Base-by-base conservation (phyloP, 1,284 basidiomycete species). In the Tilletiaria anomala region DNA sequence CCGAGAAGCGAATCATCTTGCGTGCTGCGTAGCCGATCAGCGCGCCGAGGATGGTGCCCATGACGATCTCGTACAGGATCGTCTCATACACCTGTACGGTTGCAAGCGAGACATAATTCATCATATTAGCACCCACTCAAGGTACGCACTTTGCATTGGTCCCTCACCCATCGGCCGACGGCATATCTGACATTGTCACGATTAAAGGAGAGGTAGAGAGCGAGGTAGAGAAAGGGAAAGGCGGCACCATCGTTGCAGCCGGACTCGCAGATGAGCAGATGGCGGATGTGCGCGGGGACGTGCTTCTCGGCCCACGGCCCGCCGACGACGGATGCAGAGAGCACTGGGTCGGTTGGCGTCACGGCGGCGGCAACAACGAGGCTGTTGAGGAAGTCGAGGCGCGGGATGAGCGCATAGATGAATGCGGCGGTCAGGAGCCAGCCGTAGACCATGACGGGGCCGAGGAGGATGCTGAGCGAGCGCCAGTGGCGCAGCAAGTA, bases 281-380 rank as follows among this genome's bases (percentile, higher is more conserved):
- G 86, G 29, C 89, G 79, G 36, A 97, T 75, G 67, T 99, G 93
- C 0, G 86, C 80, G 0, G 91, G 91, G 14, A 99, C 91, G 59
- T 99, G 91, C 65, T 94, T 93, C 68, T 97, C 84, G 2, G 91
- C 91, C 71, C 91, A 99, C 69, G 87, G 91, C 40, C 93, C 91
- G 61, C 93, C 91, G 11, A 97, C 82, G 42, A 97, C 69, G 19
- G 71, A 70, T 40, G 73, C 72, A 0, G 72, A 70, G 48, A 73
- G 61, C 47, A 71, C 73, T 16, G 91, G 91, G 69, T 97, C 93
- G 8, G 93, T 96, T 0, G 91, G 93, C 0, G 91, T 94, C 19
- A 94, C 77, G 67, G 86, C 91, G 0, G 91, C 88, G 14, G 84
- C 87, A 42, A 96, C 78, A 39, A 83, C 84, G 50, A 96, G 75